Evolutionary conservation across 2,329 filamentous ascomycete genomes (phyloP), one percentile per base, ranked within the genome.

Genomic region (Xylaria sp.): DNA sequence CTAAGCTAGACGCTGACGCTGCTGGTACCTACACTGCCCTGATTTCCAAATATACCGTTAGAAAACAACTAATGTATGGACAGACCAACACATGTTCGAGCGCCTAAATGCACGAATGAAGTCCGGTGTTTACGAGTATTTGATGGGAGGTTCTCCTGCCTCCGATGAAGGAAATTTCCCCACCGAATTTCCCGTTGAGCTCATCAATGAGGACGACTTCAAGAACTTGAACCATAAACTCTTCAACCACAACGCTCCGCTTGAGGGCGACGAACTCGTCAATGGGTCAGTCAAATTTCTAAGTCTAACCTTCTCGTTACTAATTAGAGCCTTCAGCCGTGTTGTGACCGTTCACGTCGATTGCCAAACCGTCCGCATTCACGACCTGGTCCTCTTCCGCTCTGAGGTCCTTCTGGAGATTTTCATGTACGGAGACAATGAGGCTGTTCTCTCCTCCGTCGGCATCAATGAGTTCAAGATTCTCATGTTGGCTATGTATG

Each of bases 401-500:
- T 51, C n/a, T 20, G 10, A 28, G 4, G 2, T 25, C 9, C 48
- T 51, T 12, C 20, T 28, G 8, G 48, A 28, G 8, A 25, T 25
- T 5, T 51, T 51, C 48, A 25, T 39, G 2, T 5, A 25, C 7
- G 10, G 10, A 23, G 2, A 1, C 8, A 20, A 25, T 12, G 7
- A 10, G 8, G 20, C 7, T 2, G 20, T 23, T 20, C 20, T 60
- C 33, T 18, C 33, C 1, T 43, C 23, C 3, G 41, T 56, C 36
- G 61, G 28, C 1, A 12, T 64, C 5, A 20, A 23, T 1, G 49
- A 64, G 51, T 46, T 64, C 28, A 64, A 64, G 25, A 54, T 64
- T 41, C 23, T 64, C 18, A 64, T 64, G 61, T n/a, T 56, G 5
- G 61, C 61, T 5, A 64, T 64, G 1, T 64, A 64, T 25, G 61